Percentiles rank a stretch among this genome's conserved stretches.
Conservation (phyloP, 768 basidiomycete species). For the Russula emetica region DNA sequence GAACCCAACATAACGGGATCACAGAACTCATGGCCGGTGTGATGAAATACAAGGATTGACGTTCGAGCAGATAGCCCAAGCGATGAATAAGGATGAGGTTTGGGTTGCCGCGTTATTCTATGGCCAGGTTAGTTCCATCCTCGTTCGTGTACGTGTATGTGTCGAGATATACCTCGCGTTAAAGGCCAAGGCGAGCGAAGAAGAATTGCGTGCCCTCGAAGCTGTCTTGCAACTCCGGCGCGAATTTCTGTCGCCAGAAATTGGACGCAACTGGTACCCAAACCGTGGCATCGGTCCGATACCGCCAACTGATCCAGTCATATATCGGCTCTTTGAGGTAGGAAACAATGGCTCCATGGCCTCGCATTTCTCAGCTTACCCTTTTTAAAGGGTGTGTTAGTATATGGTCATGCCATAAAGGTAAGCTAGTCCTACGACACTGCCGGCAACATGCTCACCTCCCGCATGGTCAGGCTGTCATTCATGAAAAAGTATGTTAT, state of each 20-base stretch:
- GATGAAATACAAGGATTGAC: slow-evolving; percentile 47
- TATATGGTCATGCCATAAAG: slow-evolving; percentile 80
- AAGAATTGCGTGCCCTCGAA: slow-evolving; percentile 54
- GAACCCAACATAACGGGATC: slow-evolving; percentile 55
- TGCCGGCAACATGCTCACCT: not conserved
- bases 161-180: not conserved
- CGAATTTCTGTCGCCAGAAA: slow-evolving; percentile 32
- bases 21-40: slow-evolving; percentile 36
- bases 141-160: not conserved
- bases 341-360: slow-evolving; percentile 11
- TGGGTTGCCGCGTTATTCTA: slow-evolving; percentile 83
- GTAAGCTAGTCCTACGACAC: slow-evolving; percentile 34
- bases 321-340: slow-evolving; percentile 81
- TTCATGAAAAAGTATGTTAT: slow-evolving; percentile 63
- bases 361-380: not conserved
- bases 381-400: slow-evolving; percentile 52
- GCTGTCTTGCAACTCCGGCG: slow-evolving; percentile 46
- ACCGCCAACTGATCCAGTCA: slow-evolving; percentile 72
- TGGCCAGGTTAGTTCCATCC: slow-evolving; percentile 51
- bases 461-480: slow-evolving; percentile 47
- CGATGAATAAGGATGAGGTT: slow-evolving; percentile 68
- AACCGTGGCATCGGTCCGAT: slow-evolving; percentile 64
- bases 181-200: slow-evolving; percentile 63
- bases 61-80: slow-evolving; percentile 64
- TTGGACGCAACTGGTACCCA: slow-evolving; percentile 72